Conservation (phyloP, 2,329 filamentous ascomycete species). For the Plectosphaerella plurivora region DNA sequence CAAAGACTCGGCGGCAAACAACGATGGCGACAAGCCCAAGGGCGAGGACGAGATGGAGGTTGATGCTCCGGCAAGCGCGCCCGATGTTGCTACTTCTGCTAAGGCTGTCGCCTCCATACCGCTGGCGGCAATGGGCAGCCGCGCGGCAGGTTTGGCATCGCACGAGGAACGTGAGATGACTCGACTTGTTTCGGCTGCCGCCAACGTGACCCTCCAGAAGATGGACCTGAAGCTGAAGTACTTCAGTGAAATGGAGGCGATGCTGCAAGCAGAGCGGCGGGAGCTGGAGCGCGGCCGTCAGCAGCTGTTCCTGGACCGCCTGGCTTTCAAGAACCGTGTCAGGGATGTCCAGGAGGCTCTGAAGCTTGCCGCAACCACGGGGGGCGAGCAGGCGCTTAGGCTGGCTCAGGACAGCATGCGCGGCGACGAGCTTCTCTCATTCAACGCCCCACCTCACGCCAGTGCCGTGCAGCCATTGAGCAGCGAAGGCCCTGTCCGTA, state of each 20-base stretch:
- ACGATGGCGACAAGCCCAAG: conserved; percentile 21
- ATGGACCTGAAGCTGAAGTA: conserved; percentile 93
- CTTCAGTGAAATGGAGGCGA: conserved; percentile 92
- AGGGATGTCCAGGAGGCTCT: conserved; percentile 75
- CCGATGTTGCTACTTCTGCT: conserved; percentile 42
- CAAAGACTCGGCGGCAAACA: no score
- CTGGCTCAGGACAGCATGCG: conserved; percentile 40
- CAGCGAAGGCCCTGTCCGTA: conserved; percentile 52
- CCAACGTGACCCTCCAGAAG: conserved; percentile 93
- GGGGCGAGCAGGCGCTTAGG: conserved; percentile 45
- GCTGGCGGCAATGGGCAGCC: conserved; percentile 79
- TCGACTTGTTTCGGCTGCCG: conserved; percentile 82
- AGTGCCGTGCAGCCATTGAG: conserved; percentile 50
- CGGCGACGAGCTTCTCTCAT: conserved; percentile 50
- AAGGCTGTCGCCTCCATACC: conserved; percentile 64
- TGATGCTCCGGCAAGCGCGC: conserved; percentile 47
- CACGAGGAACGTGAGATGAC: conserved; percentile 98
- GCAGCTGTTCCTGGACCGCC: conserved; percentile 86
- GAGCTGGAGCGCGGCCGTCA: conserved; percentile 90
- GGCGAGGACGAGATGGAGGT: conserved; percentile 60
- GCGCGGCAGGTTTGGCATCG: conserved; percentile 82
- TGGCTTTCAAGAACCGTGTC: conserved; percentile 85
- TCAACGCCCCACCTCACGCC: conserved; percentile 40
- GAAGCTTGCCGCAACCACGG: conserved; percentile 44
- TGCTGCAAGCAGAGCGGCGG: conserved; percentile 85